Percentiles rank a stretch among this genome's conserved stretches.
Conservation (phyloP, 441 rosid species). For the Pelargonium exstipulatum region DNA sequence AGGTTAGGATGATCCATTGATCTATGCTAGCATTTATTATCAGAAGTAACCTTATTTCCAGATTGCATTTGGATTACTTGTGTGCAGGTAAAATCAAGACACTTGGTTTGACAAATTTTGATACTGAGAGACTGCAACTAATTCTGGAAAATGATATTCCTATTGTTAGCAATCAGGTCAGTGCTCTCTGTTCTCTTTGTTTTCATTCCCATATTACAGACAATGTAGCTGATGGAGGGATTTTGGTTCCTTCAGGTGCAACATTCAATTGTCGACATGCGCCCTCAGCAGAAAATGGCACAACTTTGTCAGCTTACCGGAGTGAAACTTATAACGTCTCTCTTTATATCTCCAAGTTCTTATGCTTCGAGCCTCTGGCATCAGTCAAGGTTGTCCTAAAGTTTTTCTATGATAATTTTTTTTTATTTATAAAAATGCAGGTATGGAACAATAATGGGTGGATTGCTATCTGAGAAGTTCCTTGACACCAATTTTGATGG, state of each 20-base stretch:
- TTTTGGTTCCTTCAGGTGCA: constrained; percentile 55
- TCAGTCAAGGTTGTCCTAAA: constrained; percentile 13
- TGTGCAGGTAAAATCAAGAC: constrained; percentile 85
- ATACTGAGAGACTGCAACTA: constrained; percentile 67
- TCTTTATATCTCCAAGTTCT: constrained; percentile 19
- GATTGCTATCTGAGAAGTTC: constrained; percentile 86
- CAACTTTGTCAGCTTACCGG: constrained; percentile 86
- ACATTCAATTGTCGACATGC: constrained; percentile 93
- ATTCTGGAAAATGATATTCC: constrained; percentile 86
- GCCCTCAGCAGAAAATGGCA: constrained; percentile 90
- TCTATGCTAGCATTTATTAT: constrained; percentile 15
- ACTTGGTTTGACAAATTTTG: constrained; percentile 85
- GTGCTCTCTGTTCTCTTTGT: background rate
- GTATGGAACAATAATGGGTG: constrained; percentile 94
- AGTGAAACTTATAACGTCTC: constrained; percentile 84
- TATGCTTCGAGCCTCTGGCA: constrained; percentile 2
- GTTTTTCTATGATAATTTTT: constrained; percentile 15
- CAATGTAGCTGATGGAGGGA: constrained; percentile 9
- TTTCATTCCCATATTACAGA: background rate
- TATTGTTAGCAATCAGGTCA: constrained; percentile 91
- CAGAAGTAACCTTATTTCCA: constrained; percentile 20
- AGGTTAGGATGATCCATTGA: constrained; percentile 35
- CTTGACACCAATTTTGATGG: constrained; percentile 82
- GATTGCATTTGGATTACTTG: constrained; percentile 27
- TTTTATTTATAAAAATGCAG: constrained; percentile 34